Conservation (phyloP, 495 filamentous ascomycete genomes). For the Cryomyces antarcticus region DNA sequence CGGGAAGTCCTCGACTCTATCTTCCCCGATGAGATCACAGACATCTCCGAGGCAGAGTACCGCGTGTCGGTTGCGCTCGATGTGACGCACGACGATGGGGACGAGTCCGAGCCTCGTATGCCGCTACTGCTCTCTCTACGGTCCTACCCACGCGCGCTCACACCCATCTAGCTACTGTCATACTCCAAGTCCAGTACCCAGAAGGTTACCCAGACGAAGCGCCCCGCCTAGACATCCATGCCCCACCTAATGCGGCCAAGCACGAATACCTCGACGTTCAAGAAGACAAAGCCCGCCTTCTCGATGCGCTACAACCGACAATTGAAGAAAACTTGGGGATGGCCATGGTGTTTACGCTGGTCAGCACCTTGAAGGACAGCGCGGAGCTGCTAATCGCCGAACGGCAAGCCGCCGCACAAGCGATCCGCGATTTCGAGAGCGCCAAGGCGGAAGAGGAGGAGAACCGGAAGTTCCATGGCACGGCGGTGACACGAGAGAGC, state of each 20-base stretch:
- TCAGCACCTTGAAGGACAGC: slow-evolving; percentile 66
- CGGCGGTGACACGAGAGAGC: slow-evolving; percentile 59
- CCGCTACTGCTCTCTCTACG: too few species aligned
- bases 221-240: slow-evolving; percentile 54
- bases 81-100: slow-evolving; percentile 36
- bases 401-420: slow-evolving; percentile 40
- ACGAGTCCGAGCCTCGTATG: slow-evolving; percentile 27
- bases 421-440: slow-evolving; percentile 39
- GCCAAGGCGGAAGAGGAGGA: slow-evolving; percentile 69
- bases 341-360: slow-evolving; percentile 93
- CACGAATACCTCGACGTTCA: slow-evolving; percentile 41
- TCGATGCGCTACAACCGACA: slow-evolving; percentile 42
- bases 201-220: slow-evolving; percentile 71
- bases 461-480: slow-evolving; percentile 92
- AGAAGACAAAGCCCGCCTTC: slow-evolving; percentile 49
- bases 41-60: slow-evolving; percentile 71
- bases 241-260: slow-evolving; percentile 45
- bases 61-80: slow-evolving; percentile 69
- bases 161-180: slow-evolving; percentile 31
- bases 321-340: slow-evolving; percentile 86
- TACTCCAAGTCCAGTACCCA: slow-evolving; percentile 70
- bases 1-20: slow-evolving; percentile 94
- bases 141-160: background rate
- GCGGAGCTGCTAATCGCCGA: slow-evolving; percentile 62
- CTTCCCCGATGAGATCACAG: slow-evolving; percentile 96